These are phyloP conservation scores for Nannizzia gypsea DNA, from an alignment of 2,329 filamentous ascomycete genomes.

Conservation along the genomic window DNA sequence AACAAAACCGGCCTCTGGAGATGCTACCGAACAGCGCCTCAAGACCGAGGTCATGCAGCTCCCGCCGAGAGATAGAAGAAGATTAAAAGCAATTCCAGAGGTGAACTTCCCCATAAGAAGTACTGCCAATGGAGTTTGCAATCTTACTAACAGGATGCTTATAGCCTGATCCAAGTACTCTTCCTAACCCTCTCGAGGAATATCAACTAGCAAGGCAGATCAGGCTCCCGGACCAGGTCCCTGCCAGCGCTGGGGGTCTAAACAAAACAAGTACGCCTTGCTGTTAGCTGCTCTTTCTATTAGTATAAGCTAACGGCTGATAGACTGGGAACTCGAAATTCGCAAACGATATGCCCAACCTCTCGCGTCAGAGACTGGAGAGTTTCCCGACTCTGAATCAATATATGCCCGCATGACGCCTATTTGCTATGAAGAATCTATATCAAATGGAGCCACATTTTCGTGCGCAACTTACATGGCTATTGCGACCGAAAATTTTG, in stretches of 20 bases:
- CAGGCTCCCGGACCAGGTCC: constrained; percentile 49
- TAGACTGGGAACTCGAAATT: constrained; percentile 53
- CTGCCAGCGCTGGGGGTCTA: constrained; percentile 58
- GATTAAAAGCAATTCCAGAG: constrained; percentile 45
- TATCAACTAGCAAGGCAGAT: constrained; percentile 37
- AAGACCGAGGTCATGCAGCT: constrained; percentile 55
- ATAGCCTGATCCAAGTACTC: constrained; percentile 28
- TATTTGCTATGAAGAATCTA: constrained; percentile 54
- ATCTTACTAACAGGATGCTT: not conserved
- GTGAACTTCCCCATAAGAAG: constrained; percentile 21
- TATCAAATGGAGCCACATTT: constrained; percentile 42
- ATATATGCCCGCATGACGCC: constrained; percentile 50
- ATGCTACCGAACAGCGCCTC: constrained; percentile 50
- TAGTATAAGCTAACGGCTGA: not conserved
- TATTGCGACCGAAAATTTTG: constrained; percentile 49
- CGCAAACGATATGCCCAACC: constrained; percentile 52
- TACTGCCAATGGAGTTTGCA: not conserved
- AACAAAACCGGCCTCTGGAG: constrained; percentile 43
- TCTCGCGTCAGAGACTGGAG: constrained; percentile 49
- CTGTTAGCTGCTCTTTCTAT: not conserved
- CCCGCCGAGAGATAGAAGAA: constrained; percentile 47
- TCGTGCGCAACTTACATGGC: constrained; percentile 49
- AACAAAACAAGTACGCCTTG: constrained; percentile 61
- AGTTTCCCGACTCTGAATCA: constrained; percentile 48
- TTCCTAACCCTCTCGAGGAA: constrained; percentile 29